These are phyloP conservation scores for Uronychia binucleata DNA, from an alignment of 73 alveolate species.

Conservation along the genomic window DNA sequence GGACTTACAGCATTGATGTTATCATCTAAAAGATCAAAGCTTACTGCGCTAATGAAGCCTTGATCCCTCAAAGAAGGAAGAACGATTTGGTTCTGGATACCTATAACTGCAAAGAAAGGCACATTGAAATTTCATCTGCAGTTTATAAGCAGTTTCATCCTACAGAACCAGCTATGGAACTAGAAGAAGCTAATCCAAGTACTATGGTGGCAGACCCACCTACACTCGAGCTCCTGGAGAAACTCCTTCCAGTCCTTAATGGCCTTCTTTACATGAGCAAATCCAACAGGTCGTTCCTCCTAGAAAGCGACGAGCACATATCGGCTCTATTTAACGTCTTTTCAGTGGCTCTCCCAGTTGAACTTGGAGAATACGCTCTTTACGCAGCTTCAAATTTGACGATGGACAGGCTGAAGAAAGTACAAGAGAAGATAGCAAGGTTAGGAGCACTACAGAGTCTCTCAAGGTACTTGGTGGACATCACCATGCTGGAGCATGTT, in stretches of 20 bases:
- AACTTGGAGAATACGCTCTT: constrained; percentile 44
- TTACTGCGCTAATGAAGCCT: not conserved
- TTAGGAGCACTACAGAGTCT: not conserved
- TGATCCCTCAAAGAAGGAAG: not conserved
- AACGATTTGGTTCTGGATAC: constrained; percentile 27
- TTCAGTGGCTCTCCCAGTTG: constrained; percentile 32
- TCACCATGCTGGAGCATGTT: not conserved
- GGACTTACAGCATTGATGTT: constrained; percentile 10
- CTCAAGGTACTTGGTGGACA: not conserved
- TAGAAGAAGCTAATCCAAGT: constrained; percentile 18
- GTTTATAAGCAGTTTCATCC: constrained; percentile 1
- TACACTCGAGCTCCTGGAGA: constrained; percentile 27
- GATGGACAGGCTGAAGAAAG: constrained; percentile 14
- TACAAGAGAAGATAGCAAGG: constrained; percentile 26
- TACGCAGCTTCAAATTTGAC: constrained; percentile 27
- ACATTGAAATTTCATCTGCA: constrained; percentile 1
- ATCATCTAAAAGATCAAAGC: not conserved
- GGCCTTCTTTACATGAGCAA: constrained; percentile 28
- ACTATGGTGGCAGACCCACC: constrained; percentile 4
- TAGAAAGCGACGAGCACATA: not conserved
- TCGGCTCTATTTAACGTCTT: constrained; percentile 23
- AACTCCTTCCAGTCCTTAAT: constrained; percentile 49
- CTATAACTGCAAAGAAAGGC: constrained; percentile 29
- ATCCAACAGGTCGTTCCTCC: constrained; percentile 12
- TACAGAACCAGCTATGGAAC: constrained; percentile 23